Evolutionary conservation across 2,329 filamentous ascomycete species (phyloP), one percentile per base, ranked within the genome.

Genomic region (Penicillium concentricum): DNA sequence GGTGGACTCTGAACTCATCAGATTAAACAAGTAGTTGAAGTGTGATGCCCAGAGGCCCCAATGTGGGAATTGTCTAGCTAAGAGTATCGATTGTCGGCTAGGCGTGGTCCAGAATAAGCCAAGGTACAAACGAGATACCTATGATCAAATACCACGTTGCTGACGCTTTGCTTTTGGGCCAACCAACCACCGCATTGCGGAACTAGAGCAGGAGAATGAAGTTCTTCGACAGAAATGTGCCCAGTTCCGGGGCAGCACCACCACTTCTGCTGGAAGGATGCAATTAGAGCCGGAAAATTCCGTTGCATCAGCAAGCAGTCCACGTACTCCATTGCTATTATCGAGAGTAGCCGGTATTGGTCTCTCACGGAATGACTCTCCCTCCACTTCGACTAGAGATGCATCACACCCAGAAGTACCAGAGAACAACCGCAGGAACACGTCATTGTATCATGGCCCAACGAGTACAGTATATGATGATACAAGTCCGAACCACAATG

Each of bases 31-130:
- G 20, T 57, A 82, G 80, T 76, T 82, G 68, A 81, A 79, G 61
- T 82, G 80, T 64, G 79, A 78, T 56, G 74, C 74, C 22, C 76
- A 77, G 45, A 68, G 72, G 49, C 79, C 79, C 3, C 66, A 65
- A 30, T 82, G 80, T 57, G 72, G 73, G 32, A 81, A 79, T 61
- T 82, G 80, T 63, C 70, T 72, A 54, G 74, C 72, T 1, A 79
- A 81, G 58, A 76, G 72, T 7, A 74, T 76, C 48, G 74, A 75
- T 16, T 81, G 80, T 54, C 67, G 72, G 35, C 78, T 79, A 55
- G 72, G 76, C 41, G 70, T 73, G 12, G 66, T 73, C 46, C 64
- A 66, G 26, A 65, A 72, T 48, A 63, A 65, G 39, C 63, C 65
- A 20, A 66, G 66, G 64, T 65, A 47, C 10, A 32, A 48, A 44